Evolutionary conservation across 805 yeast genomes (phyloP), one percentile per base, ranked within the genome.

Genomic region (Spathaspora girioi): DNA sequence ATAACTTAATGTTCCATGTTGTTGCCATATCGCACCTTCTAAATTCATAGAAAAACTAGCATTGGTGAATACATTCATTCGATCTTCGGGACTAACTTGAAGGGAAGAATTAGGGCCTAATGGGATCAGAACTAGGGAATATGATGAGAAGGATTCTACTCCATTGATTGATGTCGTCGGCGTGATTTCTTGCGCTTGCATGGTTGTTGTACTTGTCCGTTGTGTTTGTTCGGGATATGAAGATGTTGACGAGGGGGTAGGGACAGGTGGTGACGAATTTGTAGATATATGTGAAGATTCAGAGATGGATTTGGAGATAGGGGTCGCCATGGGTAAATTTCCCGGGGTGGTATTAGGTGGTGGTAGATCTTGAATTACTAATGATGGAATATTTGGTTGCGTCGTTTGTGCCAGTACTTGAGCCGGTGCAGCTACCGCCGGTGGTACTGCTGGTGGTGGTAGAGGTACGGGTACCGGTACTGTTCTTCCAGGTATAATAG

Each of bases 21-120:
- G 68, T 53, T 73, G 77, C 68, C 76, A 66, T 20, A 54, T 53
- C 1, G 65, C 61, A 9, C 78, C 77, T 48, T 73, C 77, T 5
- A 71, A 61, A 45, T 62, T 57, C 18, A 73, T 53, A 0, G 77
- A 65, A 50, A 46, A 60, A 46, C 72, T 69, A 5, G 78, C 74
- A 49, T 65, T 62, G 18, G 68, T 53, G 45, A 72, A 71, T 0
- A 66, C 50, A n/a, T 62, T 59, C 35, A 74, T 63, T 4, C 65
- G 55, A 55, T 74, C 77, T 38, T 64, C 54, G 2, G 71, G 68
- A 35, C 66, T 60, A 35, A 74, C 60, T 46, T 65, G 63, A 26
- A 74, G 57, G 15, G 59, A 55, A 4, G 73, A 64, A 47, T 66
- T 64, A 23, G 72, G 68, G 1, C 77, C 78, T 8, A 74, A 61